Conservation (phyloP, 1,284 basidiomycete genomes). For the Anthracocystis walkeri region DNA sequence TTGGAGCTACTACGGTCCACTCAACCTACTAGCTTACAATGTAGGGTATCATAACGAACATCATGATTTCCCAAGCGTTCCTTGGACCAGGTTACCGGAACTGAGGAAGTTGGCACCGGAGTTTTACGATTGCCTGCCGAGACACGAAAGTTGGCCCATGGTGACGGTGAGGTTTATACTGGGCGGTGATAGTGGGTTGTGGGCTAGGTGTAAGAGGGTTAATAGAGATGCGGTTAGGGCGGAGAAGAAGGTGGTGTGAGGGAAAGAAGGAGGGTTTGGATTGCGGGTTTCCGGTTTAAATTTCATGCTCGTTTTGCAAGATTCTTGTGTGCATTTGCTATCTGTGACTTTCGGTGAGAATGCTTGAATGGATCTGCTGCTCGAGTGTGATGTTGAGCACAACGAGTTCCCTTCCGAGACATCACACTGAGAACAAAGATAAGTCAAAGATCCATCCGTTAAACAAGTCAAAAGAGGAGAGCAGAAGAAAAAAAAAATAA, state of each 20-base stretch:
- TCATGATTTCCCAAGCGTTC: slow-evolving; percentile 95
- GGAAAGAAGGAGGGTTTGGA: background rate
- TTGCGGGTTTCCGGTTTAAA: too few relatives aligned
- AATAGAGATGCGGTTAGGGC: slow-evolving; percentile 23
- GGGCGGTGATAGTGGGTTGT: slow-evolving; percentile 70
- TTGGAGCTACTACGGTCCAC: slow-evolving; percentile 92
- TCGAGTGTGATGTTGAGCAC: too few relatives aligned
- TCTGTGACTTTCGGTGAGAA: too few relatives aligned
- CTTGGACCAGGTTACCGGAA: slow-evolving; percentile 93
- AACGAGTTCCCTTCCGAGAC: too few relatives aligned
- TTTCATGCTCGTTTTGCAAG: too few relatives aligned
- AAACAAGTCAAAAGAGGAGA: too few relatives aligned
- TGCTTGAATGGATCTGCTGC: too few relatives aligned
- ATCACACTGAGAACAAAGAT: too few relatives aligned
- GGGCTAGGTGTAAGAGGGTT: slow-evolving; percentile 59
- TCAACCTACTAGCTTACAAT: slow-evolving; percentile 94
- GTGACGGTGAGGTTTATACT: slow-evolving; percentile 93
- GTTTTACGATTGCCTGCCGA: slow-evolving; percentile 88
- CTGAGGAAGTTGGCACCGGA: slow-evolving; percentile 87
- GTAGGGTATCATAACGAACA: slow-evolving; percentile 99
- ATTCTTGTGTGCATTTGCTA: background rate
- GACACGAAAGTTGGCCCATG: slow-evolving; percentile 92
- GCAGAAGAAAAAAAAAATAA: too few relatives aligned
- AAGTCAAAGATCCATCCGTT: too few relatives aligned
- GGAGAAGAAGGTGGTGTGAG: background rate